Evolutionary conservation across 768 basidiomycete genomes (phyloP).

Genomic region (Suillus subalutaceus): DNA sequence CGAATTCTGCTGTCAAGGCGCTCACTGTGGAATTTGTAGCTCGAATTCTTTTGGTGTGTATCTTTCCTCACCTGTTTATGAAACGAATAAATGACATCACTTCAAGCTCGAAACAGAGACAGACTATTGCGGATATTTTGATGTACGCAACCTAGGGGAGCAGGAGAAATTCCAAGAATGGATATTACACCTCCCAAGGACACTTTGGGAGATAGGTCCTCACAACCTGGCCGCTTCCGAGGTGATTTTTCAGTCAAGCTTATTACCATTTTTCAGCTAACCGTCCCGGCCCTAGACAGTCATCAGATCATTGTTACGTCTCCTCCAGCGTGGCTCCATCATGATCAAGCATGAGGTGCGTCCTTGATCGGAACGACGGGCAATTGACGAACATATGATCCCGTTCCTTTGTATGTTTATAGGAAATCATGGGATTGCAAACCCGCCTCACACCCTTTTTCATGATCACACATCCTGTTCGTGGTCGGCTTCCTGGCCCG

Average conservation of each 20-base stretch:
- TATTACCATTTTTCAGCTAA: slow-evolving; percentile 10
- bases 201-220: slow-evolving; percentile 81
- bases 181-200: slow-evolving; percentile 76
- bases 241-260: slow-evolving; percentile 39
- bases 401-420: slow-evolving; percentile 20
- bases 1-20: slow-evolving; percentile 66
- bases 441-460: slow-evolving; percentile 81
- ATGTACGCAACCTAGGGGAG: slow-evolving; percentile 31
- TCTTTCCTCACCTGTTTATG: background rate
- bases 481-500: slow-evolving; percentile 76
- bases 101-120: slow-evolving; percentile 61
- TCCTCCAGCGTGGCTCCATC: slow-evolving; percentile 56
- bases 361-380: slow-evolving; percentile 15
- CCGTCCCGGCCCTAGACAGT: slow-evolving; percentile 44
- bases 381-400: slow-evolving; percentile 15
- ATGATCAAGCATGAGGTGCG: slow-evolving; percentile 48
- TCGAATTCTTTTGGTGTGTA: slow-evolving; percentile 65
- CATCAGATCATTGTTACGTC: slow-evolving; percentile 63
- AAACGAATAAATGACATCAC: slow-evolving; percentile 11
- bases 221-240: slow-evolving; percentile 60
- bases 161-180: slow-evolving; percentile 55
- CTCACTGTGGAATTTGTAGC: slow-evolving; percentile 77
- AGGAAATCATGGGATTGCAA: slow-evolving; percentile 55
- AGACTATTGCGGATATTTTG: slow-evolving; percentile 54
- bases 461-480: slow-evolving; percentile 70